A percentile compares a stretch with the other conserved stretches of the same genome.
phyloP scores from a whole-genome alignment of 2,329 filamentous ascomycete genomes.

The Coniochaeta prunicola region DNA sequence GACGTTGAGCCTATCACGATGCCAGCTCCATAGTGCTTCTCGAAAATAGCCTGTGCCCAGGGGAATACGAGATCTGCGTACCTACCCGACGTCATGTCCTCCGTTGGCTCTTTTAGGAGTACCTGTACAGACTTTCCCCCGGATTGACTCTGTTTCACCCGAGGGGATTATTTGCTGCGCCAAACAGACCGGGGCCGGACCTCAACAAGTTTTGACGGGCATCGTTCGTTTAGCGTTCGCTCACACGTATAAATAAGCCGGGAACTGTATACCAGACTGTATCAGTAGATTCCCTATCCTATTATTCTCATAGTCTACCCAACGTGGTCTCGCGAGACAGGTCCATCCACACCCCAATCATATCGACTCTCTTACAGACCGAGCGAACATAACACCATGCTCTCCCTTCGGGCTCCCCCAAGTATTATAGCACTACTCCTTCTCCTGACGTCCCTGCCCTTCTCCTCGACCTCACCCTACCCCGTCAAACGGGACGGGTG shows the following conservation, averaged over 20 bases:
- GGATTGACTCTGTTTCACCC: neutral
- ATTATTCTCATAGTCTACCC: too few species aligned
- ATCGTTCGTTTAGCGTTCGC: too few species aligned
- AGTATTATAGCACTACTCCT: too few species aligned
- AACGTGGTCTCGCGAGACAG: too few species aligned
- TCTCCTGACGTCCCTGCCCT: neutral
- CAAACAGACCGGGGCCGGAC: neutral
- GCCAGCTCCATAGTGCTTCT: neutral
- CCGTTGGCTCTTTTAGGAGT: neutral
- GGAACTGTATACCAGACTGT: too few species aligned
- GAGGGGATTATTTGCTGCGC: neutral
- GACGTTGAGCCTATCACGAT: neutral
- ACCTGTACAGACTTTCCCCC: neutral
- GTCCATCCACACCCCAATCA: too few species aligned
- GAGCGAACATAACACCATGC: too few species aligned
- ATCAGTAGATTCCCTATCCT: too few species aligned
- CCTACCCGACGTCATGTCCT: neutral
- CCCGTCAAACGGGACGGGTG: slow-evolving; percentile 11
- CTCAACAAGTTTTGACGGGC: neutral
- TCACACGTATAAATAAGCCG: too few species aligned
- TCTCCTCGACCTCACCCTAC: neutral
- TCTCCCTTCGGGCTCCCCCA: too few species aligned
- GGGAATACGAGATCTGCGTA: neutral
- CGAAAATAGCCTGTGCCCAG: neutral
- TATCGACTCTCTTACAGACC: too few species aligned